Evolutionary conservation across 208 protist genomes (phyloP), one percentile per base, ranked within the genome.

Genomic region (Trypanosoma theileri): DNA sequence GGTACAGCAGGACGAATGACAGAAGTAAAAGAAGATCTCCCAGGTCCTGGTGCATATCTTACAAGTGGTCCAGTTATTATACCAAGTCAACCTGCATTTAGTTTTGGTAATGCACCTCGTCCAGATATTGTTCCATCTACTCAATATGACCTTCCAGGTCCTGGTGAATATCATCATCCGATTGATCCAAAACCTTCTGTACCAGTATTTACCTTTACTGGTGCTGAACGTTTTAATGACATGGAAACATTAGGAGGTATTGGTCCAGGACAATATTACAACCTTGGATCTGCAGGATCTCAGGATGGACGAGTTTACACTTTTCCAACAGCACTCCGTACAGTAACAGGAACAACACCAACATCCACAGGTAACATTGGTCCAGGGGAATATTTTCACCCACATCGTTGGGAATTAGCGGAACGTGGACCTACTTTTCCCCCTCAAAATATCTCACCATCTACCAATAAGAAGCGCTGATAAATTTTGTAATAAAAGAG

Each of bases 151-250:
- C 11, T 48, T 11, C 62, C 62, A 9, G 70, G 70, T 3, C 66
- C 66, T 44, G 73, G 72, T 57, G 72, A 63, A 19, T 77, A 77
- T 58, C 70, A 75, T 42, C 70, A 75, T 22, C 62, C 70, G 13
- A 59, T 75, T 35, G 54, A 69, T 11, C 35, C 48, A 55, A 63
- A 44, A 44, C 50, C 70, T 1, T 59, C 42, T 14, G 61, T 45
- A 48, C 65, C 61, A 13, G 42, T 40, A 19, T 79, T 73, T 53
- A 70, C 73, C 17, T 79, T 79, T 59, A 31, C 73, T 48, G 40
- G 50, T 14, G 68, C 73, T 8, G 73, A 71, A 53, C 58, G 73
- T 8, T 70, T 73, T 51, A 26, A 14, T 14, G 58, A 67, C 7
- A 11, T 11, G 3, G 24, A 53, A 21, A 8, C 48, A 8, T 14